Base-by-base conservation (phyloP, 2,329 filamentous ascomycete species). In the Proliferodiscus dingleyae region DNA sequence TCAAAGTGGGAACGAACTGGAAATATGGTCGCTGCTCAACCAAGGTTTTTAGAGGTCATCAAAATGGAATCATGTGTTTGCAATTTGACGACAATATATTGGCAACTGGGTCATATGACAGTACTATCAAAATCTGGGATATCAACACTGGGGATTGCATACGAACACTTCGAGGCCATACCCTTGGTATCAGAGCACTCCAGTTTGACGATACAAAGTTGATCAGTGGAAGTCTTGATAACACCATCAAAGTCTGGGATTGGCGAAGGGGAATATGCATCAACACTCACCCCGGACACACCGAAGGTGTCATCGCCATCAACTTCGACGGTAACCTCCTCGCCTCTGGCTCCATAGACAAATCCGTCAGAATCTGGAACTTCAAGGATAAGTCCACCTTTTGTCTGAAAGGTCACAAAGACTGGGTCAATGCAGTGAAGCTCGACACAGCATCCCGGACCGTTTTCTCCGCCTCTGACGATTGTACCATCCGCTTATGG, bases 401-500 rank as follows among this genome's bases (percentile, higher is more conserved):
- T 56, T 77, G 81, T 41, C 74, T 98, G 10, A 81, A 83, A 19
- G 91, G 90, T 7, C 93, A 98, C 64, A 80, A 75, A 0, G 90
- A 97, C 64, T 97, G 91, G 87, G 90, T 98, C 59, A 98, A 98
- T 67, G 84, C 87, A n/a, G 91, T 97, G 24, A 85, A 85, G 55
- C 80, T 98, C 29, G 89, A 98, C 64, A 77, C 83, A 0, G 70
- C 77, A 1, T 94, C 88, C 8, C 83, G 88, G 11, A 96, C 90
- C 0, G 76, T 97, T 3, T 85, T 97, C 61, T 95, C 91, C 0
- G 89, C 89, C 1, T 96, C 89, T 0, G 93, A 98, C 62, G 93
- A 98, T 64, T 85, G 89, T 61, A 93, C 87, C 0, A 81, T 95
- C 55, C 88, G 89, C 57, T 74, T 98, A 2, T 96, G 91, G 91